phyloP scores from a whole-genome alignment of 2,329 filamentous ascomycete genomes.

The Penicillium sp. region DNA sequence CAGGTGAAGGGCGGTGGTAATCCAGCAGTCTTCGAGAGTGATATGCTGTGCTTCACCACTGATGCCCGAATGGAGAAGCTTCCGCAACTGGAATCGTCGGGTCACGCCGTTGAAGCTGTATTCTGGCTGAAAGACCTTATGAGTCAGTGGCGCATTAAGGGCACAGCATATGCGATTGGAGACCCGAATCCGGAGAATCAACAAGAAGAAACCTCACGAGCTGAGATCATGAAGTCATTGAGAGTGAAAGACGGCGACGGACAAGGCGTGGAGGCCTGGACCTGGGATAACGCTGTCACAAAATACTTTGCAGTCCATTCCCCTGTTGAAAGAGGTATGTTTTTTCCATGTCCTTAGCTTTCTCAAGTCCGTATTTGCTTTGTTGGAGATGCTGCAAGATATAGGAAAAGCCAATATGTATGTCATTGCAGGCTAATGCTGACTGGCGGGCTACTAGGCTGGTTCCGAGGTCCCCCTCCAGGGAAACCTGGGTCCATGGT shows the following conservation, averaged over 20 bases:
- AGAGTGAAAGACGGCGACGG: constrained; percentile 41
- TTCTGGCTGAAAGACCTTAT: constrained; percentile 70
- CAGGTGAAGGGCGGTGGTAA: constrained; percentile 49
- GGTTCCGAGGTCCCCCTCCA: constrained; percentile 68
- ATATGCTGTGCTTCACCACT: constrained; percentile 79
- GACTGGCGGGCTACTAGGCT: constrained; percentile 43
- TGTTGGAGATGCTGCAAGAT: background rate
- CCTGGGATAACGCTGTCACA: constrained; percentile 73
- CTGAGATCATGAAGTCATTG: constrained; percentile 58
- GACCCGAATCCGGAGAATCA: constrained; percentile 61
- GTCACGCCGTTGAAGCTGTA: constrained; percentile 69
- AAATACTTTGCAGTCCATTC: constrained; percentile 86
- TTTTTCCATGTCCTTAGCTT: background rate
- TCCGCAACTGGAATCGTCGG: constrained; percentile 66
- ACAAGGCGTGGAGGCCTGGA: constrained; percentile 55
- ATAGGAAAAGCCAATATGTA: background rate
- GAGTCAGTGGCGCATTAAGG: constrained; percentile 82
- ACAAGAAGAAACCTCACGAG: constrained; percentile 41
- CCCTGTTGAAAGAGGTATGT: constrained; percentile 68
- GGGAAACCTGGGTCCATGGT: constrained; percentile 57
- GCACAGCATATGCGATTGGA: constrained; percentile 70
- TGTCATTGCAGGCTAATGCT: background rate
- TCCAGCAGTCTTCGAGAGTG: constrained; percentile 66
- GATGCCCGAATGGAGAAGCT: constrained; percentile 85
- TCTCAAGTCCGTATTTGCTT: background rate